Conservation (phyloP, 495 filamentous ascomycete species). For the Hapsidospora chrysogenum region DNA sequence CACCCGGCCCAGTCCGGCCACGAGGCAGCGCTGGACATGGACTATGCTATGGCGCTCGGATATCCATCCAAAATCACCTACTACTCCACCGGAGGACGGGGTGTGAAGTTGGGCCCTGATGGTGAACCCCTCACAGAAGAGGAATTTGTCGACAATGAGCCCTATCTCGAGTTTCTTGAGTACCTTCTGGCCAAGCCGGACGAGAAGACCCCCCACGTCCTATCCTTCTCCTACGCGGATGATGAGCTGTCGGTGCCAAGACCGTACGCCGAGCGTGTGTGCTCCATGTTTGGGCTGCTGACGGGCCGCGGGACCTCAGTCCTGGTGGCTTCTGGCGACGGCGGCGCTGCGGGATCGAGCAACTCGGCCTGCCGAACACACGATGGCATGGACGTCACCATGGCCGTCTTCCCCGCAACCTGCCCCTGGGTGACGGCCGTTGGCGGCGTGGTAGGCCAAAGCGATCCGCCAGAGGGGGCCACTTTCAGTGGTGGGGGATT, state of each 20-base stretch:
- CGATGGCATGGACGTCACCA: slow-evolving; percentile 47
- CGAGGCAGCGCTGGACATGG: slow-evolving; percentile 59
- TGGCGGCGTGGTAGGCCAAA: slow-evolving; percentile 44
- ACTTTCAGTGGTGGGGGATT: slow-evolving; percentile 54
- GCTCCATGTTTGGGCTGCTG: slow-evolving; percentile 56
- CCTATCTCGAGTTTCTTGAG: slow-evolving; percentile 65
- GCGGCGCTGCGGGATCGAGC: slow-evolving; percentile 37
- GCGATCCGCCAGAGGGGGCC: slow-evolving; percentile 39
- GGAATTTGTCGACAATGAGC: slow-evolving; percentile 54
- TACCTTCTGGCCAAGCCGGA: slow-evolving; percentile 46
- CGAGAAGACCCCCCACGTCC: slow-evolving; percentile 48
- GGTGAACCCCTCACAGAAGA: slow-evolving; percentile 21
- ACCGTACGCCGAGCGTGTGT: slow-evolving; percentile 45
- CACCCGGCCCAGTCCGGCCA: slow-evolving; percentile 17
- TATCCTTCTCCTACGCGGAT: slow-evolving; percentile 63
- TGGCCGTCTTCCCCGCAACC: slow-evolving; percentile 55
- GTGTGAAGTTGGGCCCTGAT: slow-evolving; percentile 35
- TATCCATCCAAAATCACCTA: slow-evolving; percentile 41
- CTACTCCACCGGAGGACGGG: slow-evolving; percentile 51
- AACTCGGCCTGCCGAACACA: slow-evolving; percentile 42
- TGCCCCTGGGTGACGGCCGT: slow-evolving; percentile 73
- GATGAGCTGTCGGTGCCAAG: slow-evolving; percentile 46
- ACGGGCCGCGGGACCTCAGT: slow-evolving; percentile 56
- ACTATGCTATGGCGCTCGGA: slow-evolving; percentile 47
- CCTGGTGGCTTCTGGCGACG: slow-evolving; percentile 59